Base-by-base conservation (phyloP, 345 rosid species). In the Conringia planisiliqua region DNA sequence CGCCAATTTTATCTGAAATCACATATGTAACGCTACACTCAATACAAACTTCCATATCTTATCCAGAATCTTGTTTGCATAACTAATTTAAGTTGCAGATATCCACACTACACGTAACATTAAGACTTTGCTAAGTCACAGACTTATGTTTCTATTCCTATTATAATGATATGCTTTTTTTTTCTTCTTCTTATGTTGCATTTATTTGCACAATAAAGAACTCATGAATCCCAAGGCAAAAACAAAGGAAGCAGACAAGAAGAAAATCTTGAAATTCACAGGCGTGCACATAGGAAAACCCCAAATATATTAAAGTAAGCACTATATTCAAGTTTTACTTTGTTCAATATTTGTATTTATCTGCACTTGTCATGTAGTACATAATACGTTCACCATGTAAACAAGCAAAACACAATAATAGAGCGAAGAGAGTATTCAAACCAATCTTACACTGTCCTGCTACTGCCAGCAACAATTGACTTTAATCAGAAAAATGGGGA, bases 1-100 rank as follows among this genome's bases (percentile, higher is more conserved):
- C 7, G 91, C 96, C 26, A 89, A 70, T 66, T 96, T 92, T 7
- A 96, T 90, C 99, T 96, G 85, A 71, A 71, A 77, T 20, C 56
- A 68, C 79, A 74, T 14, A 52, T 6, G 18, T 2, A 33, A 46
- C 14, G 0, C 27, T 29, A 27, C 48, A 50, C 56, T 74, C 18
- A 26, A 44, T 60, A 18, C 11, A 68, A 42, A 35, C 33, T 27
- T 46, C 24, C 33, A 39, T 26, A 39, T 26, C 54, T 16, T 39
- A 12, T 4, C 38, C 36, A 68, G 51, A 24, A 14, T 11, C 5
- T 11, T 20, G 36, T 10, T 52, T 26, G 17, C 38, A 54, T 24
- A 7, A 16, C 22, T 42, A 29, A 7, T 18, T n/a, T 24, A 18
- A 47, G 32, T 47, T 65, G 14, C 70, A 66, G 22, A 66, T 44